Conservation (phyloP, 805 yeast genomes). For the Pichia nakasei region DNA sequence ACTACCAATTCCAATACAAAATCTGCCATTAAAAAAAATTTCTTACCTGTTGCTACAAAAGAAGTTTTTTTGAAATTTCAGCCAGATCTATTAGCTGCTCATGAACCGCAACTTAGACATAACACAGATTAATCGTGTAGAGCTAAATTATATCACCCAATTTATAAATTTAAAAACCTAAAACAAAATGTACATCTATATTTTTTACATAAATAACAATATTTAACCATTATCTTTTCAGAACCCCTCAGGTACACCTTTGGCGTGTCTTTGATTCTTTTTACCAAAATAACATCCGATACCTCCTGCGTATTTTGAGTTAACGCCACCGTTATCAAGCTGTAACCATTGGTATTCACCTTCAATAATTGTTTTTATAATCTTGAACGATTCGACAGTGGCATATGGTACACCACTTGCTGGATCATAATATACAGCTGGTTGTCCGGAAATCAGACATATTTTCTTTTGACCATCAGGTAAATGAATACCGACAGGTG, state of each 20-base stretch:
- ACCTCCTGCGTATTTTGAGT: constrained; percentile 26
- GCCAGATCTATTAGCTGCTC: constrained; percentile 49
- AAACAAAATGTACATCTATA: background rate
- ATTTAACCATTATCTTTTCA: too few species aligned
- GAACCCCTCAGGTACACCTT: constrained; percentile 86
- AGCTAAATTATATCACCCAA: constrained; percentile 2
- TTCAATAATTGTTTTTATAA: constrained; percentile 46
- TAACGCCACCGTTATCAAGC: constrained; percentile 37
- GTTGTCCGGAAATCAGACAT: constrained; percentile 70
- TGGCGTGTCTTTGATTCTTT: constrained; percentile 47
- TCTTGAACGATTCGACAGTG: constrained; percentile 70
- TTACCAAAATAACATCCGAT: constrained; percentile 35
- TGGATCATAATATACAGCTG: constrained; percentile 83
- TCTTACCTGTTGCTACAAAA: constrained; percentile 43
- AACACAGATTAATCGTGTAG: constrained; percentile 24
- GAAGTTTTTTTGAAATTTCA: constrained; percentile 49
- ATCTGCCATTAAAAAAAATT: constrained; percentile 32
- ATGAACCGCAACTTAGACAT: constrained; percentile 57
- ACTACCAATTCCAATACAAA: constrained; percentile 31
- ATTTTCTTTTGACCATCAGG: constrained; percentile 59
- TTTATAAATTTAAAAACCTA: background rate
- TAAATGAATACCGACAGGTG: constrained; percentile 65
- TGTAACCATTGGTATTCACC: constrained; percentile 49
- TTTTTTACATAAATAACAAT: too few species aligned
- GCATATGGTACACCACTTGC: constrained; percentile 79